Evolutionary conservation across 179 eudicot species (phyloP), one percentile per base, ranked within the genome.

Genomic region (Silene coronaria): DNA sequence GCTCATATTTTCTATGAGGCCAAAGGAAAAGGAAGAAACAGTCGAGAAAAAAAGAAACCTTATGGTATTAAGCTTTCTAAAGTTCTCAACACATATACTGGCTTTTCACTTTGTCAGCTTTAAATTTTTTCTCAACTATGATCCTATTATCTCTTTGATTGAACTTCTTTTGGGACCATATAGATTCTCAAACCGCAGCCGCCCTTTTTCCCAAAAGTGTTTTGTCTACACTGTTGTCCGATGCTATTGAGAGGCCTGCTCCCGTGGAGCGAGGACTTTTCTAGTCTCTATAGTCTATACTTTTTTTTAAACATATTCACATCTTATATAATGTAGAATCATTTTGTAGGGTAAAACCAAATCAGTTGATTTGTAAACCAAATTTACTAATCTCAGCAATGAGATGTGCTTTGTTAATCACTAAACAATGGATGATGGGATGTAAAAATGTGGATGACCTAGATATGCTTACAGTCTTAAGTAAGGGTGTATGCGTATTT

Each of bases 1-100:
- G 87, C 90, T 96, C 71, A 84, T 88, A 79, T 89, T 96, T 81
- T 93, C 97, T 60, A 69, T 84, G 79, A 93, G 83, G 82, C 91
- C 89, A 71, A 88, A 85, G 84, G 96, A 91, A 80, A 86, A 87
- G 77, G 90, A 89, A 84, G 93, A 93, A 79, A 77, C 57, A 36
- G 79, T 88, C 66, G 86, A 86, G 87, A 87, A 82, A 79, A 96
- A 88, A 85, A 88, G 92, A 87, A 85, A 77, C 70, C 89, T 96
- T 61, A 91, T 96, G 99, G 99, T 96, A 85, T 64, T 76, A 72
- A 74, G 69, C 78, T 72, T 73, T 70, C 57, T 58, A 36, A 38
- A 30, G 48, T 65, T 59, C 60, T 71, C 74, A 57, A 34, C 59
- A 30, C 9, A 61, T 9, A 11, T 14, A 11, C 59, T 73, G 6